Conservation (phyloP, 2,329 filamentous ascomycete species). For the Pezicula radicicola region DNA sequence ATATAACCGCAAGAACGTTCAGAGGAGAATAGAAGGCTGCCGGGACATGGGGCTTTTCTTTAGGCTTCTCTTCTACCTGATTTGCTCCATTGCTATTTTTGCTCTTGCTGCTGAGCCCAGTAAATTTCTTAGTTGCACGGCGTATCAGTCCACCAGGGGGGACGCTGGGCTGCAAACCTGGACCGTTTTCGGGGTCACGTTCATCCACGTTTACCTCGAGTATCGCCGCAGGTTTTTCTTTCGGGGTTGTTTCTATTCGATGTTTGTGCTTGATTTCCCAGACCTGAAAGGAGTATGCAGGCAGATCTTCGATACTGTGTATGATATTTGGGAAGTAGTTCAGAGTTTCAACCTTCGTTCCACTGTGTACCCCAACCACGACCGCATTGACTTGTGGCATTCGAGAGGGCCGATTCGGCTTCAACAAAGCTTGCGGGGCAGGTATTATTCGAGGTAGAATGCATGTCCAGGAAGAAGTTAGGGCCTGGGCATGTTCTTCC, state of each 20-base stretch:
- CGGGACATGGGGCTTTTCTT: slow-evolving; percentile 45
- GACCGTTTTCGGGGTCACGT: neutral
- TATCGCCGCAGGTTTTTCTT: neutral
- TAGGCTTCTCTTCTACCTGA: slow-evolving; percentile 1
- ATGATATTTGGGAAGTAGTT: slow-evolving; percentile 63
- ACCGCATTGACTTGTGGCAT: slow-evolving; percentile 53
- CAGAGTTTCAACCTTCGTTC: slow-evolving; percentile 49
- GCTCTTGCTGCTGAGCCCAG: neutral
- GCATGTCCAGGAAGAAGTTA: slow-evolving; percentile 56
- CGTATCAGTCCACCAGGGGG: neutral
- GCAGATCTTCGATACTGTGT: slow-evolving; percentile 48
- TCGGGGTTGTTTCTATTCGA: neutral
- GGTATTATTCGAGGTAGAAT: slow-evolving; percentile 59
- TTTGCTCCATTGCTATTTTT: too few species aligned
- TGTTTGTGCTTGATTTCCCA: slow-evolving; percentile 43
- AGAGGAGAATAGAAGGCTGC: slow-evolving; percentile 47
- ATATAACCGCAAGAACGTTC: slow-evolving; percentile 50
- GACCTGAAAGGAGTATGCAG: slow-evolving; percentile 45
- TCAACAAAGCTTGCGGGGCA: slow-evolving; percentile 60
- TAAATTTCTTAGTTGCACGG: neutral
- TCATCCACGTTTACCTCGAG: neutral
- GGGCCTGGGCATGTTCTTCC: slow-evolving; percentile 53
- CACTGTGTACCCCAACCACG: slow-evolving; percentile 57
- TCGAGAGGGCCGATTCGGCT: slow-evolving; percentile 49
- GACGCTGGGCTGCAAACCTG: neutral